These are phyloP conservation scores for Monascus purpureus DNA, from an alignment of 495 filamentous ascomycete species.

Conservation along the genomic window DNA sequence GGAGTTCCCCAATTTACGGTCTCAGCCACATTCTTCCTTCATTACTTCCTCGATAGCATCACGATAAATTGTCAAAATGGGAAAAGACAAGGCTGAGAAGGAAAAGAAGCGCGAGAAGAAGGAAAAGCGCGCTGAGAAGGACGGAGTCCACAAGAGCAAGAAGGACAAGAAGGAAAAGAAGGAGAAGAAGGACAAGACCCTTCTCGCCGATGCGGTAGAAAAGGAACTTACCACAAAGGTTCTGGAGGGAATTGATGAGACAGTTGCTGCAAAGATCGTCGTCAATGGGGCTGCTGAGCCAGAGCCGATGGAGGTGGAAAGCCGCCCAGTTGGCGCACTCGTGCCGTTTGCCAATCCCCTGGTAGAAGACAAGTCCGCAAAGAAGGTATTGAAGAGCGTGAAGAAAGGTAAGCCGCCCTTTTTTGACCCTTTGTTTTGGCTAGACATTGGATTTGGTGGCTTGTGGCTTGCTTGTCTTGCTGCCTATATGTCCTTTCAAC, in stretches of 20 bases:
- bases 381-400: conserved; percentile 86
- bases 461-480: no score
- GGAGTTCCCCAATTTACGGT: no score
- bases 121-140: conserved; percentile 57
- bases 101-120: conserved; percentile 61
- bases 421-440: conserved; percentile 2
- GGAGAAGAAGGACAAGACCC: conserved; percentile 57
- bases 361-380: conserved; percentile 76
- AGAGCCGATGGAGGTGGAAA: conserved; percentile 36
- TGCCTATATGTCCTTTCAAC: no score
- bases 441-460: no score
- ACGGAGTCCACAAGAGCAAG: conserved; percentile 52
- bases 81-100: conserved; percentile 45
- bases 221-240: conserved; percentile 44
- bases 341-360: conserved; percentile 91
- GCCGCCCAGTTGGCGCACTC: conserved; percentile 49
- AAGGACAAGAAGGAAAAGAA: conserved; percentile 44
- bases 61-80: conserved; percentile 25
- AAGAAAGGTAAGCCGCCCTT: conserved; percentile 64
- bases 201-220: conserved; percentile 45
- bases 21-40: no score
- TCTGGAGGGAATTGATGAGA: conserved; percentile 37
- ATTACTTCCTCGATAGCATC: conserved; percentile 6
- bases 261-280: conserved; percentile 18
- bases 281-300: conserved; percentile 22